Base-by-base conservation (phyloP, 768 basidiomycete species). In the Phylloporus sp. region DNA sequence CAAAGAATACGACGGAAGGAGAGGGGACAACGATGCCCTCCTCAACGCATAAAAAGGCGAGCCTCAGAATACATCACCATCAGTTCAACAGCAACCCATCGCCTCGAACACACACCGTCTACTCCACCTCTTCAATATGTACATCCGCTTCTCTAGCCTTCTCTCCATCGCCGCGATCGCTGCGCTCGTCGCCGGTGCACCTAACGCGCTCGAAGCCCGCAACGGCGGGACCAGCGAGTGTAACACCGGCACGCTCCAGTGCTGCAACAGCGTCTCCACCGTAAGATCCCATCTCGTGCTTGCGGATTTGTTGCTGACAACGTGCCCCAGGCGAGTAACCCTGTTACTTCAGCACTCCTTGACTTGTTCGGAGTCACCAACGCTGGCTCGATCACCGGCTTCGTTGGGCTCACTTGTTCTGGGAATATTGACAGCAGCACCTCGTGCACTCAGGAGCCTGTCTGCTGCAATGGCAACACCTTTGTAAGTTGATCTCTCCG, bases 401-500 rank as follows among this genome's bases (percentile, higher is more conserved):
- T 49, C 6, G 7, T 61, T 9, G 62, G 56, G 10, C 7, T 47
- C 0, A 6, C 8, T 9, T 64, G 62, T 29, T 12, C 15, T 1
- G 1, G 34, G 1, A 45, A 47, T 0, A 1, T 18, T 0, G 62
- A 49, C 6, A 49, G 18, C 1, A 57, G 49, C 10, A 31, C 49
- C 1, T 1, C 16, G 1, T 63, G 62, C 31, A 29, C 36, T 9
- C 31, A 50, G 24, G 45, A 65, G 31, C 18, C 62, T 0, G 56
- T 64, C 29, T 63, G 62, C 22, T 63, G 62, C 46, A 48, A 29
- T 4, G 44, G 38, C 2, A 52, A 63, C 6, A 22, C 12, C 4
- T 55, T 40, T 8, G 62, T 63, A 13, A 56, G 59, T 29, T 9
- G 3, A n/a, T 0, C 7, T 1, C n/a, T 22, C 18, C 6, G 5